These are phyloP conservation scores for Rhododendron mucronatum DNA, from an alignment of 148 eudicot species.

Conservation along the genomic window DNA sequence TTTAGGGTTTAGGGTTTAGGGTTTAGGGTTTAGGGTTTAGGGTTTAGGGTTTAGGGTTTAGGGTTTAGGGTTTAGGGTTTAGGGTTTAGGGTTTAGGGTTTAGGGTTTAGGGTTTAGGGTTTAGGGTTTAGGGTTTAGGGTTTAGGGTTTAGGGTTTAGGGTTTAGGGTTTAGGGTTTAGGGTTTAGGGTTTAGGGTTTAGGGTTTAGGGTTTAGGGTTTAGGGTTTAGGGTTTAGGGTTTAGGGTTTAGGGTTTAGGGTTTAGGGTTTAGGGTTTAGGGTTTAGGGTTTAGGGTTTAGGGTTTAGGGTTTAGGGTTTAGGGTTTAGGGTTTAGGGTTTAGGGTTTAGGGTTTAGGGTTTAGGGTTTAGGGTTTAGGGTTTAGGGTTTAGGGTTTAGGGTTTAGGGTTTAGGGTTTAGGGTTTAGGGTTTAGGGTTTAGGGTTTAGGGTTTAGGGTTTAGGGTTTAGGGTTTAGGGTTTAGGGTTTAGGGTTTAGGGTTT, in stretches of 20 bases:
- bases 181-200: constrained; percentile 10
- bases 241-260: not conserved
- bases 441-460: constrained; percentile 12
- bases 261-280: not conserved
- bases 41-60: not conserved
- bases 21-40: not conserved
- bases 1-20: constrained; percentile 6
- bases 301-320: no score
- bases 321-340: not conserved
- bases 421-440: not conserved
- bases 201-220: constrained; percentile 14
- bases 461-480: constrained; percentile 1
- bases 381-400: not conserved
- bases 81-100: no score
- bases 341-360: not conserved
- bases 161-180: constrained; percentile 2
- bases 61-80: no score
- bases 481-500: not conserved
- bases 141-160: not conserved
- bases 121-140: no score
- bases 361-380: constrained; percentile 7
- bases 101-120: no score
- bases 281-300: not conserved
- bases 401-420: constrained; percentile 2
- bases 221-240: constrained; percentile 3